Conservation (phyloP, 2,329 filamentous ascomycete species). For the Aspergillus sclerotialis region DNA sequence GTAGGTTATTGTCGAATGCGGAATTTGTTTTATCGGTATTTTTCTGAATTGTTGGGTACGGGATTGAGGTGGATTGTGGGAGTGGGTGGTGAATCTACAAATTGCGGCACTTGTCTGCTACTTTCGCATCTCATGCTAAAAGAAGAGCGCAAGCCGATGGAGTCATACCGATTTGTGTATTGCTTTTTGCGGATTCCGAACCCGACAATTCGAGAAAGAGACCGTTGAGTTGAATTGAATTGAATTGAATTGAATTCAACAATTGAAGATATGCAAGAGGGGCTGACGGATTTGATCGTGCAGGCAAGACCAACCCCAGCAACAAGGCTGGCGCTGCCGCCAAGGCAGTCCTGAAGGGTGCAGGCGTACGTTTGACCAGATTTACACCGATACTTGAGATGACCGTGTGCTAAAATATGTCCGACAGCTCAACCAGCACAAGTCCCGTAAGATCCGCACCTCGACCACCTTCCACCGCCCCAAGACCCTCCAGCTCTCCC, state of each 20-base stretch:
- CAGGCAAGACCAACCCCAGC: slow-evolving; percentile 53
- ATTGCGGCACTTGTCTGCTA: slow-evolving; percentile 1
- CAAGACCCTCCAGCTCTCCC: slow-evolving; percentile 89
- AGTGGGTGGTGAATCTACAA: background rate
- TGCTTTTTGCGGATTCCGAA: background rate
- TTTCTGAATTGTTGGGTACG: slow-evolving; percentile 6
- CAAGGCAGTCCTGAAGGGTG: slow-evolving; percentile 92
- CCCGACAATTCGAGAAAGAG: background rate
- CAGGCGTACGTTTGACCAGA: slow-evolving; percentile 69
- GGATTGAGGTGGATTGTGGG: slow-evolving; percentile 5
- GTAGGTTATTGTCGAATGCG: slow-evolving; percentile 24
- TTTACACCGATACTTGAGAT: background rate
- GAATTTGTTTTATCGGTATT: slow-evolving; percentile 36
- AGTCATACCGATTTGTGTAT: background rate
- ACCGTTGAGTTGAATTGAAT: too few relatives aligned
- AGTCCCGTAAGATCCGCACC: slow-evolving; percentile 86
- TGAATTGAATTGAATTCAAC: background rate
- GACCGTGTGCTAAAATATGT: slow-evolving; percentile 10
- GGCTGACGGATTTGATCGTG: slow-evolving; percentile 12
- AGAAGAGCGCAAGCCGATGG: too few relatives aligned
- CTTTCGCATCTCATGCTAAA: too few relatives aligned
- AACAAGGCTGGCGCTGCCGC: slow-evolving; percentile 83
- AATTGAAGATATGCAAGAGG: background rate
- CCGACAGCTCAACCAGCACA: slow-evolving; percentile 58
- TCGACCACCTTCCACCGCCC: slow-evolving; percentile 95